Evolutionary conservation across 306 rosid genomes (phyloP).

Genomic region (Myrica gale): DNA sequence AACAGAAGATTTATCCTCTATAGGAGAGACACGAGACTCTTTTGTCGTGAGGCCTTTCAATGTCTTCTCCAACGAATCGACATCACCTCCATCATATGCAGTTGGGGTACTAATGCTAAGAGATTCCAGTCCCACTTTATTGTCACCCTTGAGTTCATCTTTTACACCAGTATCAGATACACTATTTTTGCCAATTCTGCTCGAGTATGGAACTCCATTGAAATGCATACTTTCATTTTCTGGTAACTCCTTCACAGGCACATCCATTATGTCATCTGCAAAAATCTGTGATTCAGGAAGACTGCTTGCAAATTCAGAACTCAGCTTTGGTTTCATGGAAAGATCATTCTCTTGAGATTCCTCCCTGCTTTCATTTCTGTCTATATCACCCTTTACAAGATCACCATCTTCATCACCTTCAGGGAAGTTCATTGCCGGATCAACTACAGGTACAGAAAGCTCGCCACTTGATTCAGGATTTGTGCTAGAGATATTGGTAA

Average conservation of each 20-base stretch:
- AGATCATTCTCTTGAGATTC: conserved; percentile 21
- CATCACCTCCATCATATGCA: conserved; percentile 26
- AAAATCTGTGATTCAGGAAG: conserved; percentile 26
- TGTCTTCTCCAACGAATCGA: conserved; percentile 26
- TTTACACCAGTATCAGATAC: conserved; percentile 18
- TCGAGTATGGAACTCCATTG: conserved; percentile 17
- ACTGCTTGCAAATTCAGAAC: conserved; percentile 19
- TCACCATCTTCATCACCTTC: conserved; percentile 23
- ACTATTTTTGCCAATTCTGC: conserved; percentile 14
- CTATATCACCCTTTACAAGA: conserved; percentile 23
- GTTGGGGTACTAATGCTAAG: conserved; percentile 26
- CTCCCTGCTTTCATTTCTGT: conserved; percentile 31
- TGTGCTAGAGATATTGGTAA: conserved; percentile 18
- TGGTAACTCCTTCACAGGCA: conserved; percentile 23
- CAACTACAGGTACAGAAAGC: conserved; percentile 32
- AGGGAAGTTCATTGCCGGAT: conserved; percentile 20
- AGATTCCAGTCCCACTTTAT: conserved; percentile 31
- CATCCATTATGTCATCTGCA: conserved; percentile 37
- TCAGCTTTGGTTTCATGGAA: conserved; percentile 5
- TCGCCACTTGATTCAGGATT: conserved; percentile 25
- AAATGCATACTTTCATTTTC: conserved; percentile 26
- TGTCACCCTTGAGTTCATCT: conserved; percentile 28
- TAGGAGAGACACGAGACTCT: conserved; percentile 30
- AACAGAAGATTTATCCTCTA: conserved; percentile 35
- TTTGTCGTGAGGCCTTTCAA: conserved; percentile 26